Percentiles rank a stretch among this genome's conserved stretches.
These are phyloP conservation scores for Saussurea involucrata DNA, from an alignment of 129 eudicot species.

Conservation along the genomic window DNA sequence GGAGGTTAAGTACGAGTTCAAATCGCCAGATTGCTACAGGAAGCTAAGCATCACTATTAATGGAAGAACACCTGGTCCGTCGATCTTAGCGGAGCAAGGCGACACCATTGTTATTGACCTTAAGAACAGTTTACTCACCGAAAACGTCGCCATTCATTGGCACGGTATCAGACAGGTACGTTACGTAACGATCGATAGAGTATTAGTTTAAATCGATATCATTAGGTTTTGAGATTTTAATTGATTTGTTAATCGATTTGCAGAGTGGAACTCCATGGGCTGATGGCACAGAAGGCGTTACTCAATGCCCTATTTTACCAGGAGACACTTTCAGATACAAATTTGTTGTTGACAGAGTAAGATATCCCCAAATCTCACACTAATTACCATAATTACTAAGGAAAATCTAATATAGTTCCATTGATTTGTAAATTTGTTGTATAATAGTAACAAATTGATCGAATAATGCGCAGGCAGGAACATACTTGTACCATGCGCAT, in stretches of 20 bases:
- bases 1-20: conserved; percentile 76
- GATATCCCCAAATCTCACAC: background rate
- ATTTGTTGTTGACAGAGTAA: conserved; percentile 89
- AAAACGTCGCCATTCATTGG: conserved; percentile 86
- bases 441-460: background rate
- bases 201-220: background rate
- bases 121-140: conserved; percentile 71
- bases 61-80: conserved; percentile 76
- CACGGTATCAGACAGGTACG: conserved; percentile 92
- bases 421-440: background rate
- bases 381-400: background rate
- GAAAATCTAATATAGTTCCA: background rate
- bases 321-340: conserved; percentile 78
- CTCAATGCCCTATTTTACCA: conserved; percentile 79
- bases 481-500: conserved; percentile 89
- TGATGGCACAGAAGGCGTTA: conserved; percentile 85
- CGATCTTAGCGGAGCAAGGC: conserved; percentile 57
- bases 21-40: conserved; percentile 70
- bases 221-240: background rate
- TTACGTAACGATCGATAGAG: background rate
- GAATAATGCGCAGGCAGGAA: conserved; percentile 61
- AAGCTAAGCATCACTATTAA: conserved; percentile 64
- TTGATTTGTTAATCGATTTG: background rate
- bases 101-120: conserved; percentile 76
- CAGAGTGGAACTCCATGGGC: conserved; percentile 82